These are phyloP conservation scores for Physcomitrium patens DNA, from an alignment of 225 moss, liverwort and hornwort genomes.

Conservation along the genomic window DNA sequence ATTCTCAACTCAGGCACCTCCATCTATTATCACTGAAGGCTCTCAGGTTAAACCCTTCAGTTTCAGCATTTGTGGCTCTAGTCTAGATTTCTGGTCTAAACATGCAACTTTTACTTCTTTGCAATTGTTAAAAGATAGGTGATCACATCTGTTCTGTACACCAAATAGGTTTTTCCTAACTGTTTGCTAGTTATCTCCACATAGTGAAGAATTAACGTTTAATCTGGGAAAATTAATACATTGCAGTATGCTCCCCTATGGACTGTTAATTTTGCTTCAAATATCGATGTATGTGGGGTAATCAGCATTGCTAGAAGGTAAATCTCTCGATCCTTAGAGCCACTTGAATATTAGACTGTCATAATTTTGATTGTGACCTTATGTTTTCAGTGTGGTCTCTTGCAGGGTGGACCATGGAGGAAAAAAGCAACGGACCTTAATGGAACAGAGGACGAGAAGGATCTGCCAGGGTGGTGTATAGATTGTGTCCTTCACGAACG, in stretches of 20 bases:
- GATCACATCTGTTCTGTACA: neutral
- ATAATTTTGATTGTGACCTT: neutral
- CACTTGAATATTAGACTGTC: neutral
- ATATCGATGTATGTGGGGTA: no score
- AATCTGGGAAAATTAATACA: no score
- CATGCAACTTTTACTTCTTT: neutral
- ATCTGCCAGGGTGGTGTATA: conserved; percentile 79
- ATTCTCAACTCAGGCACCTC: conserved; percentile 73
- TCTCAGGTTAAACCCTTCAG: conserved; percentile 40
- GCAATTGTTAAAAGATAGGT: neutral
- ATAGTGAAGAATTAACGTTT: no score
- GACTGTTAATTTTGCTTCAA: no score
- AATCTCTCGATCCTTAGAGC: neutral
- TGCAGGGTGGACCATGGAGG: conserved; percentile 82
- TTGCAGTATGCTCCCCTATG: no score
- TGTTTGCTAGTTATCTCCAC: no score
- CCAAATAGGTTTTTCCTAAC: no score
- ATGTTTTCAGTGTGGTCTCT: neutral
- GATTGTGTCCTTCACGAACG: conserved; percentile 79
- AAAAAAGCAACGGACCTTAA: conserved; percentile 85
- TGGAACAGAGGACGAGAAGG: conserved; percentile 83
- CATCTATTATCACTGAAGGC: conserved; percentile 87
- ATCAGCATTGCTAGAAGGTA: no score
- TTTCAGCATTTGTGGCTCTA: neutral
- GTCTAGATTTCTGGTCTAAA: neutral